These are phyloP conservation scores for Sphaerostilbella broomeana DNA, from an alignment of 2,329 filamentous ascomycete species.

Conservation along the genomic window DNA sequence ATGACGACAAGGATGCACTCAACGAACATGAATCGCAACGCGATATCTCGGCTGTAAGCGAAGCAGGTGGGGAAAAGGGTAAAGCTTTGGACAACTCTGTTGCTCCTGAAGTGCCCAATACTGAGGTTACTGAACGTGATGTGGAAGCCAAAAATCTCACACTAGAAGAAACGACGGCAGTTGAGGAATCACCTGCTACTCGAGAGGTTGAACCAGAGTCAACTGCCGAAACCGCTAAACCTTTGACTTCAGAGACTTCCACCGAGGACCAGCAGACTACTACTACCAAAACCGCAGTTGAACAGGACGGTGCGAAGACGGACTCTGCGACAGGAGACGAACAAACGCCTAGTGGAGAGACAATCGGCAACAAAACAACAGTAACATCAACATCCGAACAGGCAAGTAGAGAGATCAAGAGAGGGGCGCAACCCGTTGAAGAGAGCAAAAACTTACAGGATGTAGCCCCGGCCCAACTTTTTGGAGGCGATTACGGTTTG, in stretches of 20 bases:
- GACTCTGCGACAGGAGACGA: not conserved
- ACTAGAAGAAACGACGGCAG: conserved; percentile 5
- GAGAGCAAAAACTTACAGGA: conserved; percentile 13
- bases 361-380: too few relatives aligned
- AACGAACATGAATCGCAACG: not conserved
- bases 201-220: conserved; percentile 4
- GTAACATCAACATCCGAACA: conserved; percentile 8
- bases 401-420: conserved; percentile 15
- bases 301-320: conserved; percentile 1
- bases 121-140: conserved; percentile 9
- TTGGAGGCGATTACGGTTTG: conserved; percentile 11
- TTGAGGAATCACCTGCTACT: conserved; percentile 7
- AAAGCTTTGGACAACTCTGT: conserved; percentile 6
- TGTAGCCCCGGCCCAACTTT: conserved; percentile 12
- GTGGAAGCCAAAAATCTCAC: conserved; percentile 4
- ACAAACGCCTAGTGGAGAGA: conserved; percentile 4
- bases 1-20: not conserved
- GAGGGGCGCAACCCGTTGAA: conserved; percentile 10
- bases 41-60: conserved; percentile 2
- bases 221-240: conserved; percentile 4
- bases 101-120: conserved; percentile 8
- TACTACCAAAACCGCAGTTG: conserved; percentile 1
- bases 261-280: not conserved
- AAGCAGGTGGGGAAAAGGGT: conserved; percentile 8
- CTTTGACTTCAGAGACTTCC: conserved; percentile 1